These are phyloP conservation scores for Eucalyptus curtisii DNA, from an alignment of 345 rosid species.

Conservation along the genomic window DNA sequence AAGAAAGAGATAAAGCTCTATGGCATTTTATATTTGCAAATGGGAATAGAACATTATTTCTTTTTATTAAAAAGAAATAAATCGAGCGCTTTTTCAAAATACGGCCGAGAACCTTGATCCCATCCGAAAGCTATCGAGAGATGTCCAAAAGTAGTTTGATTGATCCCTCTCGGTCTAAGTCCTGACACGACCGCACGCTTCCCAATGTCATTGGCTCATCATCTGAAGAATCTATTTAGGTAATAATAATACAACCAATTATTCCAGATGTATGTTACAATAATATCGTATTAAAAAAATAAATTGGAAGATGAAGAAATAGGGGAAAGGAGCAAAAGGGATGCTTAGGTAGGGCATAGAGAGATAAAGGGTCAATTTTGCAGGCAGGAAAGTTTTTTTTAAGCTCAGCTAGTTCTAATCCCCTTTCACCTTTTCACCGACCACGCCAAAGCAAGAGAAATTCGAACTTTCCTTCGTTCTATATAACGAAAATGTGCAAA, in stretches of 20 bases:
- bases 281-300: not conserved
- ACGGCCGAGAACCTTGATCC: not conserved
- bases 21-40: not conserved
- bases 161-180: not conserved
- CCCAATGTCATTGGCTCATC: not conserved
- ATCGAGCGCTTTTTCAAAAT: not conserved
- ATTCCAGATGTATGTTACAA: not conserved
- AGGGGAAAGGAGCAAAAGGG: not conserved
- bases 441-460: not conserved
- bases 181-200: not conserved
- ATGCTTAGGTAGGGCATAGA: not conserved
- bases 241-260: not conserved
- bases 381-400: not conserved
- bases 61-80: not conserved
- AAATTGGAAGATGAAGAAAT: not conserved
- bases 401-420: not conserved
- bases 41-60: not conserved
- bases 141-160: not conserved
- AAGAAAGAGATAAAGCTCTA: not conserved
- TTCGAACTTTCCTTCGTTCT: not conserved
- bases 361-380: not conserved
- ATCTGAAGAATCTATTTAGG: not conserved
- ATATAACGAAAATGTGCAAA: not conserved
- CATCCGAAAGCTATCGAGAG: not conserved
- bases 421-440: not conserved